phyloP scores from a whole-genome alignment of 2,329 filamentous ascomycete species.

The Cercospora zeina region DNA sequence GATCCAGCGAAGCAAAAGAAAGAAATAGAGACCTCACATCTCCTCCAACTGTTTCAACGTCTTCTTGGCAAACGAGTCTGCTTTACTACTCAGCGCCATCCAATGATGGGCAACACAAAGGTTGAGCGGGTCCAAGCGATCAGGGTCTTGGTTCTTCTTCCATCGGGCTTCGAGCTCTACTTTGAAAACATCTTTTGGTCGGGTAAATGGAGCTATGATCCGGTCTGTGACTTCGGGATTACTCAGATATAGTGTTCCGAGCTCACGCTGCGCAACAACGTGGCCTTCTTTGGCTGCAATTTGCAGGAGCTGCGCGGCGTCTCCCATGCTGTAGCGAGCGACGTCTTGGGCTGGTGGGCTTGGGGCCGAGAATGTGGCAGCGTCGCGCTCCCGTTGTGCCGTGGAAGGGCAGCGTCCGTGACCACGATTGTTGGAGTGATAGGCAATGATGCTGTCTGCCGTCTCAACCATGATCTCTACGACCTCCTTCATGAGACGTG shows the following conservation, averaged over 20 bases:
- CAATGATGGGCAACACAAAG: slow-evolving; percentile 96
- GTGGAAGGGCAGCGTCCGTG: slow-evolving; percentile 38
- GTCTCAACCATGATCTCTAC: slow-evolving; percentile 81
- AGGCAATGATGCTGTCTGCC: slow-evolving; percentile 66
- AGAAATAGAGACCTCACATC: slow-evolving; percentile 50
- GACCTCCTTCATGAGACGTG: slow-evolving; percentile 85
- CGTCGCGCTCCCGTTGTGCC: slow-evolving; percentile 40
- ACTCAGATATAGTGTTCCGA: slow-evolving; percentile 89
- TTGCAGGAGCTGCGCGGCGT: slow-evolving; percentile 85
- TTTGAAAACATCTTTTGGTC: slow-evolving; percentile 86
- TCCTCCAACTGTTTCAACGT: slow-evolving; percentile 73
- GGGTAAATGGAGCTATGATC: slow-evolving; percentile 78
- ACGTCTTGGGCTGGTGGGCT: slow-evolving; percentile 41
- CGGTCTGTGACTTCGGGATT: slow-evolving; percentile 81
- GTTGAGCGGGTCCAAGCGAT: slow-evolving; percentile 75
- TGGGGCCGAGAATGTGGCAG: slow-evolving; percentile 36
- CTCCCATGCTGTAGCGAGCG: slow-evolving; percentile 68
- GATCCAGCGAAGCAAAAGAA: slow-evolving; percentile 18
- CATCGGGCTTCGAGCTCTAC: slow-evolving; percentile 73
- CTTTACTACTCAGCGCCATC: slow-evolving; percentile 86
- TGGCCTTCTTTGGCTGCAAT: slow-evolving; percentile 93
- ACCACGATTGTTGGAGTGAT: slow-evolving; percentile 65
- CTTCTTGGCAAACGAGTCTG: slow-evolving; percentile 80
- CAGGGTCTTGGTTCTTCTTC: slow-evolving; percentile 58
- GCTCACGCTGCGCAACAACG: slow-evolving; percentile 83